phyloP scores from a whole-genome alignment of 495 filamentous ascomycete species.

The Podospora comata region DNA sequence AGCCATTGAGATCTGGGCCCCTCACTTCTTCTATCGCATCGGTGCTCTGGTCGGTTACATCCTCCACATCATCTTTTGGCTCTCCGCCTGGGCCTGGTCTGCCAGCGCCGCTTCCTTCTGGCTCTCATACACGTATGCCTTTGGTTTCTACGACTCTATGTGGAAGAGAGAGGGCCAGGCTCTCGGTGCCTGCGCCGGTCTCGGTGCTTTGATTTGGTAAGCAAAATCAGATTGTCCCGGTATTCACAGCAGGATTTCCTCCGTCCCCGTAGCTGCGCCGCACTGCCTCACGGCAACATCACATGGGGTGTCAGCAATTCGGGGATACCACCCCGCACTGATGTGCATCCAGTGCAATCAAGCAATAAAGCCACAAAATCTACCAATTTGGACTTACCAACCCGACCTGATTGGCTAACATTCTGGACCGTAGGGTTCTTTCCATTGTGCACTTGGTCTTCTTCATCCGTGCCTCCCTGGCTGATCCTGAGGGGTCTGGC shows the following conservation, averaged over 20 bases:
- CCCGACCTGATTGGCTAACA: background rate
- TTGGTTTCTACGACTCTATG: background rate
- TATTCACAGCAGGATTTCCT: background rate
- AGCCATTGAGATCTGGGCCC: constrained; percentile 29
- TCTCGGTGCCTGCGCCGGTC: constrained; percentile 37
- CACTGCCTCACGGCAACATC: background rate
- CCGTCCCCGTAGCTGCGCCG: background rate
- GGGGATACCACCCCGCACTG: background rate
- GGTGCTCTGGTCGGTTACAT: constrained; percentile 30
- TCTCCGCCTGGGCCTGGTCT: constrained; percentile 41
- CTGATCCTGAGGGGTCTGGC: constrained; percentile 14
- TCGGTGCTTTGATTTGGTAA: constrained; percentile 42
- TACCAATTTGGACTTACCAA: background rate
- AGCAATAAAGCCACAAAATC: background rate
- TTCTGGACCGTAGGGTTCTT: constrained; percentile 30
- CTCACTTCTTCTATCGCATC: constrained; percentile 38
- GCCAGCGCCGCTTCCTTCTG: constrained; percentile 32
- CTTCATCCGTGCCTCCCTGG: constrained; percentile 35
- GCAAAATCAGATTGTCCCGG: background rate
- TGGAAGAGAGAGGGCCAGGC: constrained; percentile 10
- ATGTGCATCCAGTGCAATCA: constrained; percentile 1
- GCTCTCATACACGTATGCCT: constrained; percentile 12
- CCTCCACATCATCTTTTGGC: constrained; percentile 41
- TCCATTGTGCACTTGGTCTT: constrained; percentile 36
- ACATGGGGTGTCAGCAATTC: background rate